Percentiles rank a stretch among this genome's conserved stretches.
These are phyloP conservation scores for Solanum appendiculatum DNA, from an alignment of 257 asterid genomes.

Conservation along the genomic window DNA sequence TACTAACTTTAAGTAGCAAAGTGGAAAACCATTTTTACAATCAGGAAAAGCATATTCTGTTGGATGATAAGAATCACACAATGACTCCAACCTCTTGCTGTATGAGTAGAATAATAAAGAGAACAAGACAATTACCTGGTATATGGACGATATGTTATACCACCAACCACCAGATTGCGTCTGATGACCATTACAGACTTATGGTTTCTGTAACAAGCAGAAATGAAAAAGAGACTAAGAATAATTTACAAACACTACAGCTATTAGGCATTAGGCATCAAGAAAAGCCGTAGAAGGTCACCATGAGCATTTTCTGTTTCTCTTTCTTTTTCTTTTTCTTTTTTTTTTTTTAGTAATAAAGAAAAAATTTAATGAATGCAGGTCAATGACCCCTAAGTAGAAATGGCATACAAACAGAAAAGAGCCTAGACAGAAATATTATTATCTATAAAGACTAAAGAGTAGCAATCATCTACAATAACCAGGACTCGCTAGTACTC, in stretches of 20 bases:
- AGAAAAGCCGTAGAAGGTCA: neutral
- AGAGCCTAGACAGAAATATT: neutral
- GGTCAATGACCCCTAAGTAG: neutral
- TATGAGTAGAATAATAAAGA: constrained; percentile 3
- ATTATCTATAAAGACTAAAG: neutral
- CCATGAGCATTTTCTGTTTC: neutral
- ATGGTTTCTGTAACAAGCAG: constrained; percentile 58
- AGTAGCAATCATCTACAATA: neutral
- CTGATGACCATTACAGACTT: constrained; percentile 93
- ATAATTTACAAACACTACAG: neutral
- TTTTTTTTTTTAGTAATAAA: neutral
- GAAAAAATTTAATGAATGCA: neutral
- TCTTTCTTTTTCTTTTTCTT: neutral
- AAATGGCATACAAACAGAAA: neutral
- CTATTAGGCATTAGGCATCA: neutral
- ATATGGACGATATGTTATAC: constrained; percentile 95
- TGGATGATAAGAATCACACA: neutral
- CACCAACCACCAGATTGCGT: constrained; percentile 82
- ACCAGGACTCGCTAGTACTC: neutral
- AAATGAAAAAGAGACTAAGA: constrained; percentile 6
- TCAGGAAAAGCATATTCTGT: neutral
- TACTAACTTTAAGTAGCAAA: neutral
- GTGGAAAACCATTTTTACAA: neutral
- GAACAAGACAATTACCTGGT: constrained; percentile 38
- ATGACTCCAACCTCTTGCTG: neutral